Evolutionary conservation across 2,329 filamentous ascomycete species (phyloP), one percentile per base, ranked within the genome.

Genomic region (Diaporthe amygdali): DNA sequence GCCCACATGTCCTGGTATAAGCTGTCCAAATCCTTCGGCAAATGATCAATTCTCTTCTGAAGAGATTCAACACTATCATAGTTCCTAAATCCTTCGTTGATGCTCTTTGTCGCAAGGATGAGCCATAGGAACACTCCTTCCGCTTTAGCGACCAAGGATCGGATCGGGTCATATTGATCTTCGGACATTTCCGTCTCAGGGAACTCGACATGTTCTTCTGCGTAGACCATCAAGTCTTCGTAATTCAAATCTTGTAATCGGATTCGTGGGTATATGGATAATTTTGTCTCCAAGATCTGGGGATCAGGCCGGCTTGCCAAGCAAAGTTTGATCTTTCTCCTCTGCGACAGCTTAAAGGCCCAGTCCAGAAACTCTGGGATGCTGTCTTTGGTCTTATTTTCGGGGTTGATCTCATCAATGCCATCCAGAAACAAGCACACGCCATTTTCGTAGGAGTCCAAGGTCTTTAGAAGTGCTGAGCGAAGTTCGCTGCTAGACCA

Each of bases 361-460:
- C 22, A 25, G 14, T 22, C 20, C 30, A 70, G 56, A 17, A 70
- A 25, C 47, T 52, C 61, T 17, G 61, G 61, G 51, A 66, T 66
- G 5, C 44, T 27, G 30, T 34, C 41, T 17, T 34, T 37, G 2
- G 46, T 17, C 34, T 17, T 56, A 22, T 70, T 56, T 10, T 44
- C 30, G 9, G 44, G 56, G 2, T 39, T 17, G 1, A 70, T 54
- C 47, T 70, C 68, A n/a, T 70, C 68, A 25, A 70, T n/a, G 15
- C 68, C 68, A n/a, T 70, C 68, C 20, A 77, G 10, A 30, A 77
- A 76, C 0, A 77, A 66, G 10, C 76, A 76, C 3, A 66, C 63
- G 12, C 46, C 46, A 20, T 32, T 17, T 27, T 54, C 7, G 32
- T 54, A 44, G 2, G 47, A 25, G 4, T 30, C 15, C 32, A 66